Evolutionary conservation across 164 flowering plant genomes (phyloP), one percentile per base, ranked within the genome.

Genomic region (Dillenia turbinata): DNA sequence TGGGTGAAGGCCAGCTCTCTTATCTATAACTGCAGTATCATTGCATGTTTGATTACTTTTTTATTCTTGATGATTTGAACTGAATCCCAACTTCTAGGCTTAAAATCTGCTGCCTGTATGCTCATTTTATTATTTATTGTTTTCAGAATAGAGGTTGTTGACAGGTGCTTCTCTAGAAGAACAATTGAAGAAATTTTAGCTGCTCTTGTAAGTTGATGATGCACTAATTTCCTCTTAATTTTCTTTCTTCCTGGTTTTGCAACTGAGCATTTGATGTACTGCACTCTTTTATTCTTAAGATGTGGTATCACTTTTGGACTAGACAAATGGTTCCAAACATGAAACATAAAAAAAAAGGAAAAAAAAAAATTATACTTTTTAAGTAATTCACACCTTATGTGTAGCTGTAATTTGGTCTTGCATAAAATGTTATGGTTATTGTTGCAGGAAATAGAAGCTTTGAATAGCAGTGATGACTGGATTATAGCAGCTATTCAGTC

Each of bases 121-220:
- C 22, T 19, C 22, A 19, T 19, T 19, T 19, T 19, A 19, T 19
- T 19, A 19, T 19, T 19, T 51, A 22, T 49, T 71, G 17, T 13
- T 22, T 68, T 55, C 80, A 94, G 97, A 73, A 66, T 89, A 77
- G 81, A 76, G 59, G 68, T 77, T 22, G 87, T 92, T 54, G 71
- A 90, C 50, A 81, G 49, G 43, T 76, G 73, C 53, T 76, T 76
- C 60, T 72, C 74, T 12, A 69, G 62, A 54, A 66, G 71, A 64
- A 69, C 76, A 57, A 74, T 76, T 15, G 79, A 76, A 66, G 76
- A 76, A 66, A 76, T 76, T 60, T 16, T 72, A 63, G 33, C 58
- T 66, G 66, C 71, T 57, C 71, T 92, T 59, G 96, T 90, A 75
- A 85, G 92, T 66, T 73, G 9, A 14, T 50, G 26, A 13, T 55